phyloP scores from a whole-genome alignment of 1,284 basidiomycete genomes.

The Trametes pubescens region DNA sequence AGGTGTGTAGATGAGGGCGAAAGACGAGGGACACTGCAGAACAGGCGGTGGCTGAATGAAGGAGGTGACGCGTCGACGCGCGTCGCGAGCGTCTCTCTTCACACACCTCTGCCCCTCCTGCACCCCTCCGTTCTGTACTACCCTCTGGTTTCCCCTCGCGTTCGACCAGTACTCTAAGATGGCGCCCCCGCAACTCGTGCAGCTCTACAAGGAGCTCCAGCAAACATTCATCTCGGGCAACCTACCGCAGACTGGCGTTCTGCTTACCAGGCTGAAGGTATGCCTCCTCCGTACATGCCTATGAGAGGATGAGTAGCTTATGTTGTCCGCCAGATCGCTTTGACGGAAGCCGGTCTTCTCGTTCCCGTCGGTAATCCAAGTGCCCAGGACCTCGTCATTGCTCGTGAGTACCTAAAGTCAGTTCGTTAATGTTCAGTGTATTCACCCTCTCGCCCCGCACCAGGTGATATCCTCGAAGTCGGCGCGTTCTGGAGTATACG shows the following conservation, averaged over 20 bases:
- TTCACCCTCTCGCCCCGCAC: background rate
- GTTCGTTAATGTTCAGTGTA: background rate
- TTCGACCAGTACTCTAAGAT: conserved; percentile 43
- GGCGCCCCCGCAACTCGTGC: conserved; percentile 61
- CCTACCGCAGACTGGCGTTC: conserved; percentile 65
- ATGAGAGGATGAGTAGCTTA: background rate
- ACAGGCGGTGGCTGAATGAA: conserved; percentile 39
- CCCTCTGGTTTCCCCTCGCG: background rate
- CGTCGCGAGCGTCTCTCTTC: conserved; percentile 48
- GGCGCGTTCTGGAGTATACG: conserved; percentile 95
- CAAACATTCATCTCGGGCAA: conserved; percentile 69
- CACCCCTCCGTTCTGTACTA: conserved; percentile 41
- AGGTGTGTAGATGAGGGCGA: conserved; percentile 34
- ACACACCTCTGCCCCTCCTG: conserved; percentile 40
- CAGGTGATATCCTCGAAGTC: conserved; percentile 95
- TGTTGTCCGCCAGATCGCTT: conserved; percentile 62
- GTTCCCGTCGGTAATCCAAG: conserved; percentile 68
- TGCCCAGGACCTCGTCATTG: conserved; percentile 69
- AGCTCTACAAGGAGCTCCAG: conserved; percentile 70
- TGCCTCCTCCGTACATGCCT: conserved; percentile 5
- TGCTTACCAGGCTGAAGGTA: conserved; percentile 82
- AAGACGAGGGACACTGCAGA: conserved; percentile 33
- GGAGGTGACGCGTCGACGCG: conserved; percentile 62
- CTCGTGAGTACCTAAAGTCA: conserved; percentile 50
- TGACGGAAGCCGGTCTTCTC: conserved; percentile 82